phyloP scores from a whole-genome alignment of 2,329 filamentous ascomycete genomes.

The Chrysosporium queenslandicum region DNA sequence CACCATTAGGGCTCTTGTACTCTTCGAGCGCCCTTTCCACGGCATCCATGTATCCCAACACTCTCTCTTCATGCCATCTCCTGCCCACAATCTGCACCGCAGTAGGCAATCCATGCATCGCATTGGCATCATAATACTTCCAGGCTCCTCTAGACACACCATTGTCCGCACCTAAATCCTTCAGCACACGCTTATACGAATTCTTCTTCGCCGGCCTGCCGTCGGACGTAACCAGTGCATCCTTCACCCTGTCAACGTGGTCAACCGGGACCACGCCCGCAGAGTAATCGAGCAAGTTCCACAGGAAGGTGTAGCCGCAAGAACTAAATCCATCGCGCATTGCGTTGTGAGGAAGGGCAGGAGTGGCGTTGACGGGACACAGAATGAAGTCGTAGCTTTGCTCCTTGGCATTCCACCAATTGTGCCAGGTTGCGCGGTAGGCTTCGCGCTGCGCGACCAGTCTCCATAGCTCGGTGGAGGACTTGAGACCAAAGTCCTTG shows the following conservation, averaged over 20 bases:
- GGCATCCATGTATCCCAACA: slow-evolving; percentile 66
- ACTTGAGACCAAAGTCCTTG: slow-evolving; percentile 61
- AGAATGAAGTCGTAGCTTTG: slow-evolving; percentile 69
- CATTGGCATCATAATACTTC: slow-evolving; percentile 68
- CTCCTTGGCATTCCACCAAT: slow-evolving; percentile 67
- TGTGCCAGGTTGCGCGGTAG: slow-evolving; percentile 68
- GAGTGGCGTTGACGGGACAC: slow-evolving; percentile 79
- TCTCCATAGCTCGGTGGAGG: slow-evolving; percentile 69
- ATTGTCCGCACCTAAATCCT: slow-evolving; percentile 48
- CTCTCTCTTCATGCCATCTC: slow-evolving; percentile 77
- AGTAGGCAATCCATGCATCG: slow-evolving; percentile 81
- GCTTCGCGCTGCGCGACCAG: slow-evolving; percentile 66
- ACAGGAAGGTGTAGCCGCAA: slow-evolving; percentile 89
- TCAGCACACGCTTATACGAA: slow-evolving; percentile 28
- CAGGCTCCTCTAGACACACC: slow-evolving; percentile 74
- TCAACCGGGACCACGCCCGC: slow-evolving; percentile 75
- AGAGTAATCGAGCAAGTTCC: slow-evolving; percentile 86
- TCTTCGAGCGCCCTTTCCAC: slow-evolving; percentile 63
- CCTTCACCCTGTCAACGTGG: slow-evolving; percentile 64
- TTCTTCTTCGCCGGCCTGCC: slow-evolving; percentile 30
- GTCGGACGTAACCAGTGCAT: slow-evolving; percentile 48
- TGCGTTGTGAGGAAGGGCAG: slow-evolving; percentile 73
- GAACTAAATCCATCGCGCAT: slow-evolving; percentile 79
- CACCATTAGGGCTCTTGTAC: slow-evolving; percentile 27
- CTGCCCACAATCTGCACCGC: slow-evolving; percentile 75